Base-by-base conservation (phyloP, 2,329 filamentous ascomycete genomes). In the Purpureocillium lavendulum region DNA sequence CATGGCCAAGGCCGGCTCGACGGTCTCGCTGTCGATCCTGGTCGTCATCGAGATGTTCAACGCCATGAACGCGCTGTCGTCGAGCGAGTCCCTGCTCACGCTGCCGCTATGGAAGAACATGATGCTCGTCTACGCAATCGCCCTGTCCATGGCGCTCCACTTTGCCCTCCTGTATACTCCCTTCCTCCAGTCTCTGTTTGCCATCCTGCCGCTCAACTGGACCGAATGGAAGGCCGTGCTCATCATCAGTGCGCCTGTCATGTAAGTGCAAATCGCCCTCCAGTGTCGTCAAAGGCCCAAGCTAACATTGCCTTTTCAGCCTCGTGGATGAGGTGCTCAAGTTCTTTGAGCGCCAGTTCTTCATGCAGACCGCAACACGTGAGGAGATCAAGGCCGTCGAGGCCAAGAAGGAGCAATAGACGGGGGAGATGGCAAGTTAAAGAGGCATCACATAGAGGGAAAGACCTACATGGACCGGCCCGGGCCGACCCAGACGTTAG, bases 11-110 rank as follows among this genome's bases (percentile, higher is more conserved):
- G 79, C 89, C 5, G 92, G 88, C 3, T 95, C 88, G 15, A 98
- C 92, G 2, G 81, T 98, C 21, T 96, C 88, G 7, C 75, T 98
- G 45, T 94, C 87, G 3, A 84, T 84, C 54, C 75, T 98, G 14
- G 92, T 98, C 34, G 88, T 96, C 44, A 97, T 98, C 56, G 92
- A 98, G 69, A 98, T 98, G 92, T 77, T 98, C 59, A 98, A 98
- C 66, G 92, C 92, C 52, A 90, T 97, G 84, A 98, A 98, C 59
- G 92, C 90, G 1, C 75, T 98, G 26, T 96, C 88, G 2, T 95
- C 88, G 1, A 94, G 87, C 62, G 92, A 98, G 65, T 94, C 87
- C 13, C 79, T 98, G 11, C 66, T 98, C 40, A 96, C 89, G 2
- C 77, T 98, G 46, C 90, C 89, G 9, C 71, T 98, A n/a, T 96